Evolutionary conservation across 2,329 filamentous ascomycete species (phyloP).

Genomic region (Rugonectria rugulosa): DNA sequence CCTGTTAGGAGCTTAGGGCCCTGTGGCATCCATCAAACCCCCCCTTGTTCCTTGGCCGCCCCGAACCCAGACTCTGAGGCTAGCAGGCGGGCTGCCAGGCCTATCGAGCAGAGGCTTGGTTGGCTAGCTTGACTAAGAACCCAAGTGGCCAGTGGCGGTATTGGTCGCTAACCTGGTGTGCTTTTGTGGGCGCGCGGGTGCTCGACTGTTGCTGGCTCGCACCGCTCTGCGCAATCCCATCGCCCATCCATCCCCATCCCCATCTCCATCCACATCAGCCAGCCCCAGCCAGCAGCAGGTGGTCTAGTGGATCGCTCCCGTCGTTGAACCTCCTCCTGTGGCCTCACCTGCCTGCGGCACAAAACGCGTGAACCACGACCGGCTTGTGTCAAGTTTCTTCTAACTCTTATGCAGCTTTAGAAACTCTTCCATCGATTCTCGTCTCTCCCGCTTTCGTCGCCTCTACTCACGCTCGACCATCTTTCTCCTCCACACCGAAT

Average conservation of each 20-base stretch:
- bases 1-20: slow-evolving; percentile 9
- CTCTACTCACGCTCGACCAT: slow-evolving; percentile 10
- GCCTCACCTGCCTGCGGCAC: slow-evolving; percentile 42
- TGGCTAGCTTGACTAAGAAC: slow-evolving; percentile 27
- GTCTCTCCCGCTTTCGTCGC: slow-evolving; percentile 22
- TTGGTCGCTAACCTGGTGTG: slow-evolving; percentile 19
- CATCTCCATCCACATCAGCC: too few species aligned
- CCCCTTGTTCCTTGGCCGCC: slow-evolving; percentile 22
- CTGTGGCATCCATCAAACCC: slow-evolving; percentile 11
- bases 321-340: slow-evolving; percentile 40
- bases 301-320: slow-evolving; percentile 34
- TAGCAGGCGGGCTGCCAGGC: slow-evolving; percentile 10
- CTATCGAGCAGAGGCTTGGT: too few species aligned
- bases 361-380: slow-evolving; percentile 41
- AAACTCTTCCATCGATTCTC: slow-evolving; percentile 28
- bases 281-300: slow-evolving; percentile 9
- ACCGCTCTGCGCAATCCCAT: slow-evolving; percentile 15
- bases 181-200: slow-evolving; percentile 29
- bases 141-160: slow-evolving; percentile 34
- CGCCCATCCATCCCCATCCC: too few species aligned
- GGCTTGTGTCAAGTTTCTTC: slow-evolving; percentile 40
- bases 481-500: slow-evolving; percentile 6
- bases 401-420: slow-evolving; percentile 40
- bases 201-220: neutral
- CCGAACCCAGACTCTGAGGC: slow-evolving; percentile 8